Conservation (phyloP, 768 basidiomycete genomes). For the Cantharellus cinnabarinus region DNA sequence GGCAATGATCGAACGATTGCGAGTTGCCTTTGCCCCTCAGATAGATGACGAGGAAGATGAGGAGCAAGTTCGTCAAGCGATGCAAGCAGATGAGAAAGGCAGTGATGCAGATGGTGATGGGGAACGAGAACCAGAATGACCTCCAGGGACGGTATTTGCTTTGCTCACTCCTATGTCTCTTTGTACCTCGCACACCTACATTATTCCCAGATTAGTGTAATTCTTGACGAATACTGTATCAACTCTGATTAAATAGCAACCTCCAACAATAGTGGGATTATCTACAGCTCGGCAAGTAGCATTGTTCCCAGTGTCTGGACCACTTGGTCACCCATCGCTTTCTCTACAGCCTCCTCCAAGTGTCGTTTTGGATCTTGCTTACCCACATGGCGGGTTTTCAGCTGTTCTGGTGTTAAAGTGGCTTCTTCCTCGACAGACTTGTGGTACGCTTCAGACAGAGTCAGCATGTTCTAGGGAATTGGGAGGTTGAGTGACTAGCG, state of each 20-base stretch:
- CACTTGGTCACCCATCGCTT: conserved; percentile 94
- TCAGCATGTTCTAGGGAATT: conserved; percentile 60
- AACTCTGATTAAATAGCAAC: too few species aligned
- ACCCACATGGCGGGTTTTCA: conserved; percentile 93
- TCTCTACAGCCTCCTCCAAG: conserved; percentile 91
- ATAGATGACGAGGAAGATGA: background rate
- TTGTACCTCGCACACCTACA: too few species aligned
- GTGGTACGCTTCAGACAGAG: conserved; percentile 84
- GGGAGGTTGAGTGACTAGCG: background rate
- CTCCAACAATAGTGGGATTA: background rate
- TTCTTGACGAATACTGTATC: too few species aligned
- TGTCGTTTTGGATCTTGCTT: conserved; percentile 98
- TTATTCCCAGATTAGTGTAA: too few species aligned
- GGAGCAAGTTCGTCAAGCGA: background rate
- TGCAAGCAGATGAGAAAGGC: background rate
- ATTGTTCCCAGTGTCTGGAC: conserved; percentile 90
- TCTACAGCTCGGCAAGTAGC: conserved; percentile 70
- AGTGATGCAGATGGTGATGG: background rate
- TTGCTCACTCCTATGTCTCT: too few species aligned
- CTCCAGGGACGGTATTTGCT: too few species aligned
- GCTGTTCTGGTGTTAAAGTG: conserved; percentile 78
- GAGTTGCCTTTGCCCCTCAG: background rate
- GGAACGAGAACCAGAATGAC: background rate
- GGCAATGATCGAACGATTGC: background rate
- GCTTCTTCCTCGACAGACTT: conserved; percentile 97